Conservation (phyloP, 257 asterid genomes). For the Solanum boliviense region DNA sequence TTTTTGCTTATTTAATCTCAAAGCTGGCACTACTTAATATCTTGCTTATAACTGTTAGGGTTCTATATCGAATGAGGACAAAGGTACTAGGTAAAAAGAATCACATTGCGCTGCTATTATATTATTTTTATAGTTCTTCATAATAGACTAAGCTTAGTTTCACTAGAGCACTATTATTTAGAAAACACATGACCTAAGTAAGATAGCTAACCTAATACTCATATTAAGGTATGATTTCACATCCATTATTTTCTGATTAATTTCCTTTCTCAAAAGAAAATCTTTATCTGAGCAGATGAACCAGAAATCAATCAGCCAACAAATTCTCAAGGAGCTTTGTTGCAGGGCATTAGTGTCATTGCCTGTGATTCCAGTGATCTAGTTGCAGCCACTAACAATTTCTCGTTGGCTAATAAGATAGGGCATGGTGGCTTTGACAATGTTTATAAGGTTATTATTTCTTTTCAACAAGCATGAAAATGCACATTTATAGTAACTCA, state of each 20-base stretch:
- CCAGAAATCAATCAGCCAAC: neutral
- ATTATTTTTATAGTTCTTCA: neutral
- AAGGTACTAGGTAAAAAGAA: neutral
- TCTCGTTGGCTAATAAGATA: conserved; percentile 16
- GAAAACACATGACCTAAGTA: neutral
- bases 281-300: neutral
- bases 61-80: neutral
- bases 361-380: neutral
- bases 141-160: neutral
- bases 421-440: conserved; percentile 38
- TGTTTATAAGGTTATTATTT: conserved; percentile 25
- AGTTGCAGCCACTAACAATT: conserved; percentile 23
- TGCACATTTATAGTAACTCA: neutral
- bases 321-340: neutral
- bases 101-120: neutral
- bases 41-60: neutral
- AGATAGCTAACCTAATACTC: neutral
- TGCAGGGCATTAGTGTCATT: neutral
- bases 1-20: neutral
- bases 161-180: neutral
- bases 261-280: neutral
- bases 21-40: neutral
- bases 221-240: neutral
- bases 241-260: neutral
- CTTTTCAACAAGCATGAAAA: neutral